Percentiles rank a stretch among this genome's conserved stretches.
phyloP scores from a whole-genome alignment of 1,284 basidiomycete species.

The Cutaneotrichosporon cavernicola region DNA sequence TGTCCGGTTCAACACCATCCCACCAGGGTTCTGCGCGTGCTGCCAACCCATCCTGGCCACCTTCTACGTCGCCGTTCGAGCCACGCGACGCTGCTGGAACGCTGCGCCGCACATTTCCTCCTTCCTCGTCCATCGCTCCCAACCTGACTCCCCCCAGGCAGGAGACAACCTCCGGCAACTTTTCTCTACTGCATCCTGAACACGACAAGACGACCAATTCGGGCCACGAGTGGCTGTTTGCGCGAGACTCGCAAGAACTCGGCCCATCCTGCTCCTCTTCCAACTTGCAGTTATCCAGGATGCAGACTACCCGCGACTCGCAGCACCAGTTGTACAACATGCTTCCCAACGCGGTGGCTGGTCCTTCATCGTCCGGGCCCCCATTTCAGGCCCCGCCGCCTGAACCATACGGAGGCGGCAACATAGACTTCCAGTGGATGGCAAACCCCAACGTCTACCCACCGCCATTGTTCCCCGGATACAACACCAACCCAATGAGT shows the following conservation, averaged over 20 bases:
- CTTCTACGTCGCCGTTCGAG: background rate
- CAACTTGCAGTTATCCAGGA: background rate
- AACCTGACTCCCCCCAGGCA: background rate
- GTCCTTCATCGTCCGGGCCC: background rate
- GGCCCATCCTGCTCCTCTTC: slow-evolving; percentile 18
- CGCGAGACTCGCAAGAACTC: slow-evolving; percentile 12
- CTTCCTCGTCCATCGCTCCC: background rate
- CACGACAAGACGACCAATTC: background rate
- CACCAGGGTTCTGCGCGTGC: background rate
- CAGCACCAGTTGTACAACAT: background rate
- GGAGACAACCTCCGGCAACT: background rate
- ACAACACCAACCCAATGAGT: slow-evolving; percentile 6
- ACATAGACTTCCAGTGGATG: slow-evolving; percentile 4
- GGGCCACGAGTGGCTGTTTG: background rate
- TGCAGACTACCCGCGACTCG: background rate
- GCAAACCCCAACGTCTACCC: slow-evolving; percentile 13
- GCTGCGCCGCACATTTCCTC: background rate
- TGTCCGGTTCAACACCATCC: background rate
- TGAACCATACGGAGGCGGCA: background rate
- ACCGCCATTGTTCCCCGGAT: background rate
- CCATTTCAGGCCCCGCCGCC: background rate
- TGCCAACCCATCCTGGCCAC: background rate
- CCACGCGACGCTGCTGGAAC: background rate
- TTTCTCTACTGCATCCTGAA: background rate
- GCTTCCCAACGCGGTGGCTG: background rate